Base-by-base conservation (phyloP, 2,329 filamentous ascomycete species). In the Diaporthe eres region DNA sequence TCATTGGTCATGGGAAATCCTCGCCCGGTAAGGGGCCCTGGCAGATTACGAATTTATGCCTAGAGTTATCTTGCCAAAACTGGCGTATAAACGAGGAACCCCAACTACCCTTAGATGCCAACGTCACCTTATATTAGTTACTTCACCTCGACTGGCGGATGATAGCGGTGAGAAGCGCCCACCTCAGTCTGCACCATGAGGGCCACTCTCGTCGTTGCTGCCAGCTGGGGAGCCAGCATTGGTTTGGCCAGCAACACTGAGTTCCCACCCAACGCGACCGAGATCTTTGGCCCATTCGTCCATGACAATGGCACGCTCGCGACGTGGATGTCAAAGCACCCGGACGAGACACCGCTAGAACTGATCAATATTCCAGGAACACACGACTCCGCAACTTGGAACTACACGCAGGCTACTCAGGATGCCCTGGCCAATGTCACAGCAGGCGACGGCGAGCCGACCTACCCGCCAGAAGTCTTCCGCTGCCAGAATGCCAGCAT, bases 301-400 rank as follows among this genome's bases (percentile, higher is more conserved):
- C 80, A 80, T 10, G 47, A 75, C 12, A 51, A 65, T 19, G n/a
- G 55, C n/a, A 77, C 67, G 1, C 74, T 76, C 34, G 79, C 85
- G 3, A 80, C 80, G 57, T 89, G 88, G 88, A 90, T 90, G 88
- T 82, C 82, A 34, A 73, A 61, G 0, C 82, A 87, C 55, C 79
- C 84, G 1, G 87, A 90, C 77, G 76, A 82, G 19, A 87, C 83
- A 0, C 82, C 79, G 4, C 77, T 89, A 0, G 82, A 85, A 3
- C 86, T 86, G 25, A 84, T 89, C 80, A 89, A 87, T 77, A 86
- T 89, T 53, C 88, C 88, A 3, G 88, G 88, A 1, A 85, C 84
- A 5, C 88, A 90, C 80, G 88, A 90, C 78, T 83, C 85, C 5
- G 84, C 86, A 2, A 89, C 88, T 0, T 89, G 88, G 88, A 89